phyloP scores from a whole-genome alignment of 306 rosid genomes.

The Prunus mume region DNA sequence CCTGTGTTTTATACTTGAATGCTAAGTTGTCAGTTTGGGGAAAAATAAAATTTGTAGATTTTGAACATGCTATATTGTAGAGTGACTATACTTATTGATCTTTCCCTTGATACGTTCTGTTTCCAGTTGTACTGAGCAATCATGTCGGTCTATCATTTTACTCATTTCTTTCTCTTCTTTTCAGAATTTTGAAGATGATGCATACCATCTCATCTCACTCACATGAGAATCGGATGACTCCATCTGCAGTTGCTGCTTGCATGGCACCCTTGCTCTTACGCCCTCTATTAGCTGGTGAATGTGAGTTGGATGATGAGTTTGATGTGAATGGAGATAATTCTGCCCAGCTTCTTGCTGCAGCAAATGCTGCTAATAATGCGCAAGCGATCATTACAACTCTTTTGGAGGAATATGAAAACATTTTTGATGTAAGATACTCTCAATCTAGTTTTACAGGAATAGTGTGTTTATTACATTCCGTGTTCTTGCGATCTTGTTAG shows the following conservation, averaged over 20 bases:
- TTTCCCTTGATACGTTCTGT: neutral
- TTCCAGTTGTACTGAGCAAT: neutral
- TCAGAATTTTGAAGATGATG: conserved; percentile 97
- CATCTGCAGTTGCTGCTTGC: conserved; percentile 99
- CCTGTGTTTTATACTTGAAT: neutral
- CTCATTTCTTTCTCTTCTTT: neutral
- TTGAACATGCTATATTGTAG: neutral
- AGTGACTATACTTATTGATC: neutral
- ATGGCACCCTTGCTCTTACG: conserved; percentile 99
- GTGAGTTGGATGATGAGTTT: conserved; percentile 95
- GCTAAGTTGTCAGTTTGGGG: neutral
- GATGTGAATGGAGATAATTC: conserved; percentile 85
- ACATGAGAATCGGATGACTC: conserved; percentile 87
- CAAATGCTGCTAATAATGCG: conserved; percentile 97
- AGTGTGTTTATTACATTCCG: conserved; percentile 22
- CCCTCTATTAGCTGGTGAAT: conserved; percentile 93
- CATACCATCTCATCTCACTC: conserved; percentile 77
- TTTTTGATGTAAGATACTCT: conserved; percentile 77
- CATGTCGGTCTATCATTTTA: neutral
- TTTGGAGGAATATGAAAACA: conserved; percentile 87
- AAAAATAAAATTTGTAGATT: neutral
- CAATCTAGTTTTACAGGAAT: neutral
- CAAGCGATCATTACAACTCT: conserved; percentile 88
- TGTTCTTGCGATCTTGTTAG: conserved; percentile 16
- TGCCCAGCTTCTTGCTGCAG: conserved; percentile 98